Conservation (phyloP, 371 early-diverging fungal genomes). For the Mortierella sp. region DNA sequence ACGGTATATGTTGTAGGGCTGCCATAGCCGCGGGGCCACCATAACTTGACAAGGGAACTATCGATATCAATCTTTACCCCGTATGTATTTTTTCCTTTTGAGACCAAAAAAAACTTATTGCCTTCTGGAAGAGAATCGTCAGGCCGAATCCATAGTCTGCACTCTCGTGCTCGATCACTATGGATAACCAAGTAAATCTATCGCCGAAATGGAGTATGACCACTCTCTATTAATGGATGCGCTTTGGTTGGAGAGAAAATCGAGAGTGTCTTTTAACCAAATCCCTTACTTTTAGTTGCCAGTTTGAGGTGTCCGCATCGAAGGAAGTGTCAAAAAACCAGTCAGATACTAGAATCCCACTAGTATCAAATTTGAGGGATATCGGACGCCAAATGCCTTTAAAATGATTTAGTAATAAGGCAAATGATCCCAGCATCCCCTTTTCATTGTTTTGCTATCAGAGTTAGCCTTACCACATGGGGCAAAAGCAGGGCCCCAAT, state of each 20-base stretch:
- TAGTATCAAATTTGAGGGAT: slow-evolving; percentile 18
- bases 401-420: neutral
- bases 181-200: slow-evolving; percentile 2
- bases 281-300: slow-evolving; percentile 30
- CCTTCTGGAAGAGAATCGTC: neutral
- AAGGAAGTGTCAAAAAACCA: slow-evolving; percentile 18
- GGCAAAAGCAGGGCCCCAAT: slow-evolving; percentile 51
- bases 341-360: slow-evolving; percentile 14
- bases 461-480: slow-evolving; percentile 29
- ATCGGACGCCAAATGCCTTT: slow-evolving; percentile 49
- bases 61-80: neutral
- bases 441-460: neutral
- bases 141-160: neutral
- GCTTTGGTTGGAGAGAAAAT: too few species aligned
- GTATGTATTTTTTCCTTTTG: neutral
- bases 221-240: too few species aligned
- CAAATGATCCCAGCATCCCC: neutral
- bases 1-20: slow-evolving; percentile 49
- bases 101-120: neutral
- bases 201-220: neutral
- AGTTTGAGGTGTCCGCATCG: neutral
- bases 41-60: slow-evolving; percentile 15
- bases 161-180: neutral
- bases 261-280: neutral
- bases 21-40: slow-evolving; percentile 62